These are phyloP conservation scores for Stygiomarasmius scandens DNA, from an alignment of 1,284 basidiomycete genomes.

Conservation along the genomic window DNA sequence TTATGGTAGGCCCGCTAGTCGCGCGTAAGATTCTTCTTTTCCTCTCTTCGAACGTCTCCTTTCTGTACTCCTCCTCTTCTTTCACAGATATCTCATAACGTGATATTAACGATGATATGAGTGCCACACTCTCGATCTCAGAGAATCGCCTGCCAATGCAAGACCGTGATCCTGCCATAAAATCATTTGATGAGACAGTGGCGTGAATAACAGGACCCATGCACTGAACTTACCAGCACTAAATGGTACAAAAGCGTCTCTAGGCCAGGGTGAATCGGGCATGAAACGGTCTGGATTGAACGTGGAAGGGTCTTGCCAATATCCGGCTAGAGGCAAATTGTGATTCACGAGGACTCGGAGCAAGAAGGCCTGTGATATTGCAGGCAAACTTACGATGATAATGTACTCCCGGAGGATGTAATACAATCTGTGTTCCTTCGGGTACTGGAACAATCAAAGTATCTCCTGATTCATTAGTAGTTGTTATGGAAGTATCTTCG, in stretches of 20 bases:
- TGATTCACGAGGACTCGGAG: too few relatives aligned
- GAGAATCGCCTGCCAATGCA: slow-evolving; percentile 2
- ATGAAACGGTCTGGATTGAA: slow-evolving; percentile 6
- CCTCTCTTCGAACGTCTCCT: slow-evolving; percentile 1
- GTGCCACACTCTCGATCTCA: not conserved
- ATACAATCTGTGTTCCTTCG: not conserved
- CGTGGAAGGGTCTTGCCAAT: slow-evolving; percentile 4
- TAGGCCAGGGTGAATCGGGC: not conserved
- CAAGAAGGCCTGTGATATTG: too few relatives aligned
- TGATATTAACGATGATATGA: not conserved
- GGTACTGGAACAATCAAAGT: not conserved
- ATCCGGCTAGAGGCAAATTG: not conserved
- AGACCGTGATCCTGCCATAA: not conserved
- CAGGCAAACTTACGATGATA: slow-evolving; percentile 5
- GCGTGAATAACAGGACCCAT: not conserved
- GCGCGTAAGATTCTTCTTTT: not conserved
- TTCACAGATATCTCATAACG: not conserved
- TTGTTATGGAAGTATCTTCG: not conserved
- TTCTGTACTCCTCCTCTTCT: not conserved
- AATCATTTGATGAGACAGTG: not conserved
- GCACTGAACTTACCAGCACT: slow-evolving; percentile 1
- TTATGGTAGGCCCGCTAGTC: too few relatives aligned
- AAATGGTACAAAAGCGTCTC: slow-evolving; percentile 9
- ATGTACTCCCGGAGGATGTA: slow-evolving; percentile 2
- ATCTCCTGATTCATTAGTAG: not conserved